These are phyloP conservation scores for Nothomitra cinnamomea DNA, from an alignment of 2,329 filamentous ascomycete species.

Conservation along the genomic window DNA sequence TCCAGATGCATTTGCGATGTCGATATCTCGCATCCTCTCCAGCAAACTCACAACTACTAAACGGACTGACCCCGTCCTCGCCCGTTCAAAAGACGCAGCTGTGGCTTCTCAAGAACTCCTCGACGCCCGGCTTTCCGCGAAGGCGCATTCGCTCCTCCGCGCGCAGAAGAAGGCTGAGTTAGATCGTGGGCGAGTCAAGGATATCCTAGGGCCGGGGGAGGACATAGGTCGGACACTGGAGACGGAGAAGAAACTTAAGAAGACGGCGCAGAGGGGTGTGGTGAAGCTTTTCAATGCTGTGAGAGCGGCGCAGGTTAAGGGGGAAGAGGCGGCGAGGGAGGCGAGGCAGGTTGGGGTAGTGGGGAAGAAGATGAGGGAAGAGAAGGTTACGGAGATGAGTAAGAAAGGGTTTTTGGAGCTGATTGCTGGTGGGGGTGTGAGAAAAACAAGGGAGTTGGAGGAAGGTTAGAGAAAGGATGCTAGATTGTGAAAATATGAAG, in stretches of 20 bases:
- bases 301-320: constrained; percentile 78
- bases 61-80: constrained; percentile 77
- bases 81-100: constrained; percentile 59
- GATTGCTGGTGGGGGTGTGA: constrained; percentile 41
- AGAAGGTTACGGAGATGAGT: constrained; percentile 88
- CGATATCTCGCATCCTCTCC: constrained; percentile 79
- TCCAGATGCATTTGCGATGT: constrained; percentile 76
- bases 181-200: constrained; percentile 76
- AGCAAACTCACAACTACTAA: constrained; percentile 74
- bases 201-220: constrained; percentile 51
- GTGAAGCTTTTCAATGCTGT: constrained; percentile 95
- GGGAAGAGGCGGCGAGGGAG: constrained; percentile 55
- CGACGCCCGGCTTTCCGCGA: constrained; percentile 64
- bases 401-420: constrained; percentile 92
- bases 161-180: constrained; percentile 62
- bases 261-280: constrained; percentile 84
- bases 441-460: constrained; percentile 26
- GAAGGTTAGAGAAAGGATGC: constrained; percentile 23
- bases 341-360: constrained; percentile 56
- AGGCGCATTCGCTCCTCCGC: constrained; percentile 61
- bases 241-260: constrained; percentile 63
- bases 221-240: constrained; percentile 34
- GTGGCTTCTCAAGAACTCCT: constrained; percentile 55
- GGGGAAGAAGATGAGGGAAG: constrained; percentile 63
- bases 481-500: background rate